Conservation (phyloP, 139 green algal genomes). For the Trebouxia sp. region DNA sequence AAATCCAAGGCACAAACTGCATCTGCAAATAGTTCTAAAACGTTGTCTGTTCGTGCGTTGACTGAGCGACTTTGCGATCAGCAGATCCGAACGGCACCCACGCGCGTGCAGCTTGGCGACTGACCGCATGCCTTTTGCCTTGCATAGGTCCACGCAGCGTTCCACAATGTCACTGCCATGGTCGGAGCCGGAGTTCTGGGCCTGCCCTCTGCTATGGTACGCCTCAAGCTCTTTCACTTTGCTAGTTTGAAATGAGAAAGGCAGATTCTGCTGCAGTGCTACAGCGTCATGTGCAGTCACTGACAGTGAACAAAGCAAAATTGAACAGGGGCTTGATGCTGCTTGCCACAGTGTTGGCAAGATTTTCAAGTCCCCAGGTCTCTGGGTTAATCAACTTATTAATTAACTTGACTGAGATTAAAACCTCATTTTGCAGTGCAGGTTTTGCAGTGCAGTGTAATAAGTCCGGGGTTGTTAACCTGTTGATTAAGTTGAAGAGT, state of each 20-base stretch:
- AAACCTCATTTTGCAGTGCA: background rate
- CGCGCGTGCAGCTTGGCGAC: background rate
- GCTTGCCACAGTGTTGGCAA: background rate
- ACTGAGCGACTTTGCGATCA: background rate
- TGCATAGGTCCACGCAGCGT: conserved; percentile 3
- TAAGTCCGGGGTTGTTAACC: too few species aligned
- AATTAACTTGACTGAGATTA: background rate
- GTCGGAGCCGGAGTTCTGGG: conserved; percentile 67
- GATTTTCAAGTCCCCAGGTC: background rate
- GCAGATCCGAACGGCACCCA: background rate
- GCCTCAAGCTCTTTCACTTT: background rate
- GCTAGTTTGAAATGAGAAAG: too few species aligned
- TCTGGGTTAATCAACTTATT: background rate
- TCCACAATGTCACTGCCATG: conserved; percentile 24
- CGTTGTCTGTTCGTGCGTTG: too few species aligned
- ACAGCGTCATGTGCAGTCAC: too few species aligned
- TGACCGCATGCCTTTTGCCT: background rate
- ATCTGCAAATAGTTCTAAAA: too few species aligned
- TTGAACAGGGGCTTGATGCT: too few species aligned
- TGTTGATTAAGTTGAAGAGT: too few species aligned
- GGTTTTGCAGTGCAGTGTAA: background rate
- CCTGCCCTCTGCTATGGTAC: background rate
- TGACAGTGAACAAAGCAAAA: too few species aligned
- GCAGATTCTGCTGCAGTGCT: too few species aligned
- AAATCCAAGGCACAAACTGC: too few species aligned